Percentiles rank a stretch among this genome's conserved stretches.
These are phyloP conservation scores for Cornus suecica DNA, from an alignment of 148 eudicot species.

Conservation along the genomic window DNA sequence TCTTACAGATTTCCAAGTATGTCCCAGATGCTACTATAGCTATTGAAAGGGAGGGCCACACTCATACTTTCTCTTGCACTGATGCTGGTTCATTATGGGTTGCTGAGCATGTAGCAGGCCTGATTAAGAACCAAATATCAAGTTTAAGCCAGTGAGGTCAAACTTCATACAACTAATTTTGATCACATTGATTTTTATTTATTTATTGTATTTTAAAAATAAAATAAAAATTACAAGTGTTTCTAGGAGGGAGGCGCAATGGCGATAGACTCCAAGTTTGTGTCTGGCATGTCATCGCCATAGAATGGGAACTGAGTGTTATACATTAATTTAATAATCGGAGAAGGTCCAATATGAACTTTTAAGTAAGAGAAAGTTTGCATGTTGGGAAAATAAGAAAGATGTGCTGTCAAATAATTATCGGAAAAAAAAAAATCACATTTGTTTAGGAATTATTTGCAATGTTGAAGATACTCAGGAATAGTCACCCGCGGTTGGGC, in stretches of 20 bases:
- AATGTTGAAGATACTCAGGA: no score
- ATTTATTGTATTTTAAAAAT: neutral
- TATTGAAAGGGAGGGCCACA: constrained; percentile 70
- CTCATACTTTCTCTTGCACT: constrained; percentile 80
- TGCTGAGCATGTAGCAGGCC: constrained; percentile 61
- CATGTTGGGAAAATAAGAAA: no score
- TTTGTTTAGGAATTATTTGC: no score
- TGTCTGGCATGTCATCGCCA: no score
- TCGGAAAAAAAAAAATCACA: no score
- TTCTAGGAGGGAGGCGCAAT: no score
- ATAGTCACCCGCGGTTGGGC: no score
- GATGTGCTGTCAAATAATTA: no score
- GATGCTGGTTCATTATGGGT: constrained; percentile 86
- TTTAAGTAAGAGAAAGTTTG: no score
- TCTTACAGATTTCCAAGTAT: constrained; percentile 60
- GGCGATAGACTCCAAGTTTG: neutral
- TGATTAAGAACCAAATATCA: constrained; percentile 41
- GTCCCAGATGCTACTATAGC: constrained; percentile 47
- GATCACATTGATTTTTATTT: neutral
- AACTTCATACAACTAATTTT: neutral
- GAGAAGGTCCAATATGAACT: neutral
- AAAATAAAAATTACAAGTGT: no score
- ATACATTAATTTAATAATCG: neutral
- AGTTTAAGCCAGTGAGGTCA: constrained; percentile 12
- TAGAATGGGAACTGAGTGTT: neutral